Base-by-base conservation (phyloP, 164 flowering plant species). In the Berberis thunbergii region DNA sequence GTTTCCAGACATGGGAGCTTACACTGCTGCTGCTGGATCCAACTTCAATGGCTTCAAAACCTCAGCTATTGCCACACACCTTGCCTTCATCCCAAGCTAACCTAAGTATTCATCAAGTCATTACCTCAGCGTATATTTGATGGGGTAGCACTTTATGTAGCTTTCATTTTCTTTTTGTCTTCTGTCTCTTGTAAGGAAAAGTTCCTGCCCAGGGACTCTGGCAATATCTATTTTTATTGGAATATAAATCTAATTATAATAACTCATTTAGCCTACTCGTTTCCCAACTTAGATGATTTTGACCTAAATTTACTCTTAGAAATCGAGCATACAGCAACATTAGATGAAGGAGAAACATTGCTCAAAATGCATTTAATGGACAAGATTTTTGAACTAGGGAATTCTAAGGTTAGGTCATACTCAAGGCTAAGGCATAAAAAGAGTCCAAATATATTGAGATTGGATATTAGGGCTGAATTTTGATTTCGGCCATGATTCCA, bases 1-100 rank as follows among this genome's bases (percentile, higher is more conserved):
- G 62, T 81, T 81, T 48, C 81, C 79, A 2, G 68, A 78, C 41
- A 81, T 80, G 84, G 88, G 88, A n/a, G 88, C 88, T 4, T 84
- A 82, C 46, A 78, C 86, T 2, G 65, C 76, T 10, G 67, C 86
- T 2, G 78, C 80, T 5, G 83, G 81, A 43, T 70, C 88, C 53
- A 75, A 61, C 49, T 84, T 84, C 74, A 80, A 81, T 63, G 88
- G 88, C 7, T 80, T 80, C 60, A 50, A 59, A 45, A 73, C 78
- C 1, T 69, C 78, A 9, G 69, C 75, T 13, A 75, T 75, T 1
- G 6, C 61, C 50, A 75, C 76, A 54, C 58, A 75, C 67, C 67
- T 76, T 10, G 67, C 71, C 57, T 72, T 39, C 66, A 69, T 76
- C 2, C 45, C 42, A 45, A 49, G 43, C 42, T 45, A 61, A 61